A percentile compares a stretch with the other conserved stretches of the same genome.
phyloP scores from a whole-genome alignment of 2,329 filamentous ascomycete genomes.

The Teratosphaeria pseudoeucalypti region DNA sequence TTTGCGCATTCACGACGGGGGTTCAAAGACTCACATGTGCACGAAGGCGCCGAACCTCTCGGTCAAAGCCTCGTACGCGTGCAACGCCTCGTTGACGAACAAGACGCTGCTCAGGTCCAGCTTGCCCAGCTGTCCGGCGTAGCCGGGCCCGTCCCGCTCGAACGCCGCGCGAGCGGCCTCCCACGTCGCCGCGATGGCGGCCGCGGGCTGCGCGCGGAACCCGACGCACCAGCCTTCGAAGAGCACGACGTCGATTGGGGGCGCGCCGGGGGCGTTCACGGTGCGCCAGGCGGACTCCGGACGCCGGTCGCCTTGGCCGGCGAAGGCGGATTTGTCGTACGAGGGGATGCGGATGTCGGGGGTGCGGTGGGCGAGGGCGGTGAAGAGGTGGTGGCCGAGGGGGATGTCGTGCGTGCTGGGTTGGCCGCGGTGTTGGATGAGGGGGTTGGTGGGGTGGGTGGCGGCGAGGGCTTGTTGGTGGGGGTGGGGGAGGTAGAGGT shows the following conservation, averaged over 20 bases:
- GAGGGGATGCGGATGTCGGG: conserved; percentile 53
- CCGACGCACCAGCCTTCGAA: conserved; percentile 90
- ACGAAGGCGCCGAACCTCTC: conserved; percentile 53
- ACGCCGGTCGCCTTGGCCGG: conserved; percentile 65
- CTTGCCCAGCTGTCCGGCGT: conserved; percentile 42
- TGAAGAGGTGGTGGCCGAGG: conserved; percentile 54
- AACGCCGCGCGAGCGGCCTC: conserved; percentile 40
- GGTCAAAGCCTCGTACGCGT: conserved; percentile 49
- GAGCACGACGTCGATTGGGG: conserved; percentile 52
- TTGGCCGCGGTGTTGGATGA: conserved; percentile 74
- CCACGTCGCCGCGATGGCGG: conserved; percentile 46
- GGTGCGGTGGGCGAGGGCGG: conserved; percentile 41
- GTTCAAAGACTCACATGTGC: conserved; percentile 51
- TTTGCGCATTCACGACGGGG: no score
- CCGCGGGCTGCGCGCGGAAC: conserved; percentile 55
- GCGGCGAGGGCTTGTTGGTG: conserved; percentile 57
- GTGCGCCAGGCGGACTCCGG: conserved; percentile 51
- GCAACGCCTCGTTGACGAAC: conserved; percentile 50
- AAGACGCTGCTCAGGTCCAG: conserved; percentile 46
- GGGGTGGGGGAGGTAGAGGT: conserved; percentile 70
- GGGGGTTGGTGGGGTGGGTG: conserved; percentile 57
- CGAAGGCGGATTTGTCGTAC: conserved; percentile 75
- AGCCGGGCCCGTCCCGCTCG: conserved; percentile 31
- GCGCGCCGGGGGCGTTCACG: conserved; percentile 44
- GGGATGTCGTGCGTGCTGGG: conserved; percentile 72